Evolutionary conservation across 2,329 filamentous ascomycete genomes (phyloP).

Genomic region (Teratosphaeria gauchensis): DNA sequence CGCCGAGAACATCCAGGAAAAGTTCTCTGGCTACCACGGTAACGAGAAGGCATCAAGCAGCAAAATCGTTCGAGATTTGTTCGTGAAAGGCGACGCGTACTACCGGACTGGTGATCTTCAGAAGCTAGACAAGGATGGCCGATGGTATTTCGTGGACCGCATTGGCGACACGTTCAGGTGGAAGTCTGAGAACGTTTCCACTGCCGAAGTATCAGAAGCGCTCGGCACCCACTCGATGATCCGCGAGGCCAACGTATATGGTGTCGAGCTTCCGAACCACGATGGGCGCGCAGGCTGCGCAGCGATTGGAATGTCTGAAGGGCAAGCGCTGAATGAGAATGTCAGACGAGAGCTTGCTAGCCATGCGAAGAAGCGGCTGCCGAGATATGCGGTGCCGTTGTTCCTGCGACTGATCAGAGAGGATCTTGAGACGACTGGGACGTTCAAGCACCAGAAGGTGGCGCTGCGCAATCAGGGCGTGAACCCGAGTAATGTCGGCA

Average conservation of each 20-base stretch:
- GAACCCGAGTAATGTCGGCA: conserved; percentile 46
- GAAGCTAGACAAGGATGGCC: conserved; percentile 59
- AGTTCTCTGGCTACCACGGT: conserved; percentile 75
- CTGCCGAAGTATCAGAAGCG: conserved; percentile 62
- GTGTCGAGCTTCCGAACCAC: conserved; percentile 67
- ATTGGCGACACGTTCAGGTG: conserved; percentile 71
- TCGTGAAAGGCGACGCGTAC: conserved; percentile 67
- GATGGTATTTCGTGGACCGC: conserved; percentile 71
- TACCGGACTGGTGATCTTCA: conserved; percentile 80
- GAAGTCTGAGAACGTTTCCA: conserved; percentile 50
- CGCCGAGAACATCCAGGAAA: conserved; percentile 48
- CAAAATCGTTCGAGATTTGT: conserved; percentile 66
- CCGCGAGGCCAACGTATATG: conserved; percentile 77
- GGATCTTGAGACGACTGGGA: conserved; percentile 61
- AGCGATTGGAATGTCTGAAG: conserved; percentile 45
- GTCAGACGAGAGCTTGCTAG: conserved; percentile 45
- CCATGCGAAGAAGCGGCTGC: conserved; percentile 51
- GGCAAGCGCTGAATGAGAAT: conserved; percentile 24
- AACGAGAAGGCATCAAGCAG: conserved; percentile 59
- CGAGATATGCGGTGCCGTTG: conserved; percentile 65
- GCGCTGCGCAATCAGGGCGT: conserved; percentile 63
- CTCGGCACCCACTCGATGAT: conserved; percentile 58
- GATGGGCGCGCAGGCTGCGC: conserved; percentile 79
- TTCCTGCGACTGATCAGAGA: conserved; percentile 61
- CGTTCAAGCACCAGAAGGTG: conserved; percentile 83